Evolutionary conservation across 495 filamentous ascomycete species (phyloP), one percentile per base, ranked within the genome.

Genomic region (Thozetella sp.): DNA sequence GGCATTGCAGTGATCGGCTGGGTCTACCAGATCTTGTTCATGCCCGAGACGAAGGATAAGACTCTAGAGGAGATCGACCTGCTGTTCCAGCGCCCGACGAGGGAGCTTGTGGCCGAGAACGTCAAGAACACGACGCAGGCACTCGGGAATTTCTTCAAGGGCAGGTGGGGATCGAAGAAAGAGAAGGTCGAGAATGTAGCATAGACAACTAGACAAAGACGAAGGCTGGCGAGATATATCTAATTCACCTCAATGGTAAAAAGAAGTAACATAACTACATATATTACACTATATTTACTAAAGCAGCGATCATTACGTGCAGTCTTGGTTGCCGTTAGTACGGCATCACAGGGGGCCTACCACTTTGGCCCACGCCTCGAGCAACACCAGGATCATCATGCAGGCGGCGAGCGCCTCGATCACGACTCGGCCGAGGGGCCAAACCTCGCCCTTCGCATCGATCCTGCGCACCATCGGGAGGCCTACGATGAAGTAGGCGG

Each of bases 11-110:
- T 89, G 11, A 72, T 84, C 22, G 90, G 90, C 3, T 79, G 88
- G 27, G 64, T 87, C 46, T 80, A 88, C 74, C 90, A 91, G 55
- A 86, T 91, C 68, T 72, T 91, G 50, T 91, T 83, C 74, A 78
- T 92, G 1, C 90, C 89, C n/a, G 89, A 93, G 74, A 92, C 90
- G 2, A 92, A 92, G 72, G 90, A 91, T 68, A 83, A 86, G 48
- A 92, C 89, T 15, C 80, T 93, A 0, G 86, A 89, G 66, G 86
- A 88, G 59, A 69, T 85, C n/a, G 83, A 84, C 60, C 76, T 76
- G 58, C 79, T 84, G 10, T 86, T 85, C 62, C 71, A 73, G 22
- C 77, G 83, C 10, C 76, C 79, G 0, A 77, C 80, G 27, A 66
- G 70, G 17, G 74, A 74, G 70, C 48, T 88, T 76, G 76, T 88